phyloP scores from a whole-genome alignment of 306 rosid genomes.

The Prosopis cineraria region DNA sequence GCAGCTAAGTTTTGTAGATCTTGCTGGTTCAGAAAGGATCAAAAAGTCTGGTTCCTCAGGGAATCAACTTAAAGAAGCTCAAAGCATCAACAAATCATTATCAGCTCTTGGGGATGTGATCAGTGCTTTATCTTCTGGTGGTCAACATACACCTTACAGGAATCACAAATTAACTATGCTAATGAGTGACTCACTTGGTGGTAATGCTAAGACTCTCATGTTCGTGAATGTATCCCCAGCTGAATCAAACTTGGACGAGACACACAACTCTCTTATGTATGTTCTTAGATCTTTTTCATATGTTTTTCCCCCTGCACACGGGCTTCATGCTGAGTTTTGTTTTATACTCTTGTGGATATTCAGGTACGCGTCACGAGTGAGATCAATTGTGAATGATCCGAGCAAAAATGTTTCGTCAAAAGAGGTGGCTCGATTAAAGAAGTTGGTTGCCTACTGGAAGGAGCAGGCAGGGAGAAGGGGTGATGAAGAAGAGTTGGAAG shows the following conservation, averaged over 20 bases:
- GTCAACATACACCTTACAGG: constrained; percentile 91
- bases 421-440: constrained; percentile 83
- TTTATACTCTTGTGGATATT: constrained; percentile 11
- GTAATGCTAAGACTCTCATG: constrained; percentile 96
- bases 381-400: constrained; percentile 93
- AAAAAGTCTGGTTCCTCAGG: constrained; percentile 95
- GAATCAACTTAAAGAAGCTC: constrained; percentile 92
- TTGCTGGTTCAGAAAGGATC: constrained; percentile 93
- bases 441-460: constrained; percentile 79
- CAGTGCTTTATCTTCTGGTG: constrained; percentile 73
- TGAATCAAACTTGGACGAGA: constrained; percentile 87
- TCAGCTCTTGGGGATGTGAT: constrained; percentile 96
- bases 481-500: constrained; percentile 86
- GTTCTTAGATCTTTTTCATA: constrained; percentile 19
- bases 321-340: no score
- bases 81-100: constrained; percentile 94
- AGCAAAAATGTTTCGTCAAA: constrained; percentile 83
- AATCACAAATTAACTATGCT: constrained; percentile 96
- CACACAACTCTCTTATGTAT: constrained; percentile 87
- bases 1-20: constrained; percentile 97
- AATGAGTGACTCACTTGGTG: constrained; percentile 97
- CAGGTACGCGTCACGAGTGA: constrained; percentile 93
- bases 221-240: constrained; percentile 90
- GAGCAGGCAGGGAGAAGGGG: constrained; percentile 91
- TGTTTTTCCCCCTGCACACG: no score